Evolutionary conservation across 495 filamentous ascomycete species (phyloP).

Genomic region (Neohortaea acidophila): DNA sequence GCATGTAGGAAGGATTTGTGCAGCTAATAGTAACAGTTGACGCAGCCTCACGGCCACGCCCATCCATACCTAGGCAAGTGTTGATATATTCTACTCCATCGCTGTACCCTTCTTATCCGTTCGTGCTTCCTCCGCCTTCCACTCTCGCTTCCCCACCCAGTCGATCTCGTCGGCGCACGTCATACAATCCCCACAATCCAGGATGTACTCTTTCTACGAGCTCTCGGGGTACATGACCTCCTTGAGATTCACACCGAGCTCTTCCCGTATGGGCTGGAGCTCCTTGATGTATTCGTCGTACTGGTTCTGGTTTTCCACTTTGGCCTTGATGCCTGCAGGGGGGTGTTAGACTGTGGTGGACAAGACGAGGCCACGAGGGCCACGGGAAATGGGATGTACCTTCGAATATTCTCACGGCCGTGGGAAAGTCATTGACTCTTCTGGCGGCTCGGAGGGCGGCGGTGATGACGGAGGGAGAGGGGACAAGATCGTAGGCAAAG

Average conservation of each 20-base stretch:
- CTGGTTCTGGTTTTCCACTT: constrained; percentile 95
- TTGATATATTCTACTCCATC: too few relatives aligned
- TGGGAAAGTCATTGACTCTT: constrained; percentile 96
- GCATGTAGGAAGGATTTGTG: too few relatives aligned
- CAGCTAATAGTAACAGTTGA: too few relatives aligned
- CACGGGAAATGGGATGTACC: constrained; percentile 50
- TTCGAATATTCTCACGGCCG: constrained; percentile 94
- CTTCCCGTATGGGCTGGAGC: constrained; percentile 81
- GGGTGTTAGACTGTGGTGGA: too few relatives aligned
- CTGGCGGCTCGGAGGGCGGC: constrained; percentile 83
- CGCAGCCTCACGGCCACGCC: too few relatives aligned
- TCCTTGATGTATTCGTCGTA: constrained; percentile 94
- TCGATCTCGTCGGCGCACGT: too few relatives aligned
- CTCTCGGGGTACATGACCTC: constrained; percentile 82
- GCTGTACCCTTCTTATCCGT: too few relatives aligned
- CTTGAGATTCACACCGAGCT: constrained; percentile 80
- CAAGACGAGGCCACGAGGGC: too few relatives aligned
- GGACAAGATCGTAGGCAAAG: constrained; percentile 99
- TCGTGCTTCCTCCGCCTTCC: too few relatives aligned
- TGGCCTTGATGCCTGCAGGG: constrained; percentile 78
- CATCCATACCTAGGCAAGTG: too few relatives aligned
- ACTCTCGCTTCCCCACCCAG: too few relatives aligned
- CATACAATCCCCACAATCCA: too few relatives aligned
- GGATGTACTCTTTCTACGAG: neutral
- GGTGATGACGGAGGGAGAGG: constrained; percentile 77